phyloP scores from a whole-genome alignment of 2,329 filamentous ascomycete species.

The Chalaropsis ovoidea region DNA sequence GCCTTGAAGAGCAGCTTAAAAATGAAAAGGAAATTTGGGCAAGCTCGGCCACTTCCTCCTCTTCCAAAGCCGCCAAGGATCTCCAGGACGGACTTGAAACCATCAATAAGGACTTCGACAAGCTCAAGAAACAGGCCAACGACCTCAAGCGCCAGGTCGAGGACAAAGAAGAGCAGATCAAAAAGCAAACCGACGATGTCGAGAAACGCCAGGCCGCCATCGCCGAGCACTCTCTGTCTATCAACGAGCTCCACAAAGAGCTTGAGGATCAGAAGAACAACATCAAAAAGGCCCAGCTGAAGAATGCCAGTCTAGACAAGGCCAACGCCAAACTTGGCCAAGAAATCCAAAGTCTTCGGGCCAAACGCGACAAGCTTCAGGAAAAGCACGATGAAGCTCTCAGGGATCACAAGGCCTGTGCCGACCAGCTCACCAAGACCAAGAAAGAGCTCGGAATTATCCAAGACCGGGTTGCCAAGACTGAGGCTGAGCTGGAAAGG shows the following conservation, averaged over 20 bases:
- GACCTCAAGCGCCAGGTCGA: neutral
- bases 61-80: neutral
- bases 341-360: neutral
- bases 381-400: neutral
- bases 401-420: neutral
- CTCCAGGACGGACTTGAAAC: neutral
- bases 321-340: neutral
- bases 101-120: neutral
- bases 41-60: neutral
- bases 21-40: neutral
- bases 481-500: neutral
- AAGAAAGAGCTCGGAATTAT: neutral
- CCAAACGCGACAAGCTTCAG: neutral
- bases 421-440: neutral
- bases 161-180: neutral
- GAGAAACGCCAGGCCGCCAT: neutral
- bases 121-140: neutral
- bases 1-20: neutral
- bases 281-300: neutral
- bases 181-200: neutral
- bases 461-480: neutral
- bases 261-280: neutral
- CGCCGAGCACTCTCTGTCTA: neutral
- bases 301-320: neutral
- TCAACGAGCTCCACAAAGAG: neutral